A percentile compares a stretch with the other conserved stretches of the same genome.
Evolutionary conservation across 768 basidiomycete genomes (phyloP).

Genomic region (Leccinum uliginosum): DNA sequence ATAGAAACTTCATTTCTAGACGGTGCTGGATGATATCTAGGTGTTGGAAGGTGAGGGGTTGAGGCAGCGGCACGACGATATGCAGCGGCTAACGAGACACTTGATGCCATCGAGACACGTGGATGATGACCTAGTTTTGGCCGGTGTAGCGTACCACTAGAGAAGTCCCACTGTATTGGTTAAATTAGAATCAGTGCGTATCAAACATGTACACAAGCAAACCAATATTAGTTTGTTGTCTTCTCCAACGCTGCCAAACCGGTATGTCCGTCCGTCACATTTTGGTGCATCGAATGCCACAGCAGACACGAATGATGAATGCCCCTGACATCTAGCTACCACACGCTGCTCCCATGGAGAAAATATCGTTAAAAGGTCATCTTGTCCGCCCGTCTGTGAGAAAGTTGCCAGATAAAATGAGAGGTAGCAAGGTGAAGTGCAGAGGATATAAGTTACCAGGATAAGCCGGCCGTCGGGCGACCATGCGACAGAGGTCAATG

Average conservation of each 20-base stretch:
- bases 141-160: slow-evolving; percentile 83
- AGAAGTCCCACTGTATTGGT: slow-evolving; percentile 82
- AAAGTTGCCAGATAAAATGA: slow-evolving; percentile 4
- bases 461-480: slow-evolving; percentile 95
- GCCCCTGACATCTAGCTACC: slow-evolving; percentile 94
- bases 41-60: slow-evolving; percentile 48
- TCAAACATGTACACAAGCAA: slow-evolving; percentile 20
- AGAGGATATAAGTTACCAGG: slow-evolving; percentile 41
- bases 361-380: slow-evolving; percentile 91
- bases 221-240: slow-evolving; percentile 94
- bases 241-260: slow-evolving; percentile 95
- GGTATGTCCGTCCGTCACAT: slow-evolving; percentile 85
- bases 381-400: slow-evolving; percentile 87
- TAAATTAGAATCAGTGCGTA: background rate
- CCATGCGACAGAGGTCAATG: slow-evolving; percentile 88
- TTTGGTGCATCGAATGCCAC: slow-evolving; percentile 88
- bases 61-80: slow-evolving; percentile 58
- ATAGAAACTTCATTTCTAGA: slow-evolving; percentile 86
- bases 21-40: slow-evolving; percentile 82
- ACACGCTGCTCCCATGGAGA: slow-evolving; percentile 93
- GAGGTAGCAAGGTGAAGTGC: background rate
- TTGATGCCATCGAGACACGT: slow-evolving; percentile 75
- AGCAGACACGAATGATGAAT: slow-evolving; percentile 88
- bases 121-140: slow-evolving; percentile 76
- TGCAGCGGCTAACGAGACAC: slow-evolving; percentile 64